Evolutionary conservation across 495 filamentous ascomycete genomes (phyloP).

Genomic region (Lasiosphaeris hirsuta): DNA sequence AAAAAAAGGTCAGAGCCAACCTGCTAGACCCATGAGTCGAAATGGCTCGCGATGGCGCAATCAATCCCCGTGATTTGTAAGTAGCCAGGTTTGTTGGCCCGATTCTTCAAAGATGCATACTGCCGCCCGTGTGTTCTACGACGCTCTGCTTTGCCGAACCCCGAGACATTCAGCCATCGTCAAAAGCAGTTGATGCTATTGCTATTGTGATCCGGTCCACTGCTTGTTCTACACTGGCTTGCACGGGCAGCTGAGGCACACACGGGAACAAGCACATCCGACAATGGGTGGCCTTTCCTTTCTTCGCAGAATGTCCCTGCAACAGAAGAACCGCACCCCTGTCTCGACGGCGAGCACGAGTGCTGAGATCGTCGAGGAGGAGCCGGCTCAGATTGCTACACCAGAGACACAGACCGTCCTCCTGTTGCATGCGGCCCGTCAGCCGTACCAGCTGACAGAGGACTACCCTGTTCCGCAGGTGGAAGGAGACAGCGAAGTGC

Average conservation of each 20-base stretch:
- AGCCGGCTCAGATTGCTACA: neutral
- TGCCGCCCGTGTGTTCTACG: neutral
- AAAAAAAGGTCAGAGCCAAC: too few relatives aligned
- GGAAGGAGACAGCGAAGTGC: slow-evolving; percentile 44
- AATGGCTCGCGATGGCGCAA: slow-evolving; percentile 22
- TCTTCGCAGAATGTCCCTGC: slow-evolving; percentile 22
- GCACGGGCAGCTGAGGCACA: neutral
- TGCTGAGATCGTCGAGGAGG: neutral
- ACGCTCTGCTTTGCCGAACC: too few relatives aligned
- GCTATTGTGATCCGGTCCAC: neutral
- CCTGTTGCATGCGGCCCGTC: slow-evolving; percentile 40
- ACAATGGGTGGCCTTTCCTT: slow-evolving; percentile 17
- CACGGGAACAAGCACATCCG: neutral
- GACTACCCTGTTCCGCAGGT: slow-evolving; percentile 49
- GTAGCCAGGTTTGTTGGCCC: neutral
- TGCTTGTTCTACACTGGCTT: slow-evolving; percentile 3
- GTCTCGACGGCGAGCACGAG: neutral
- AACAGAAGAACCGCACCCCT: slow-evolving; percentile 1
- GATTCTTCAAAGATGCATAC: neutral
- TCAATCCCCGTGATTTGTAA: slow-evolving; percentile 16
- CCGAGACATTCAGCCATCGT: too few relatives aligned
- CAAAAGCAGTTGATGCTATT: too few relatives aligned
- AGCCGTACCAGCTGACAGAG: slow-evolving; percentile 38
- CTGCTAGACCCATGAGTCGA: slow-evolving; percentile 16
- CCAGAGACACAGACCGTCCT: slow-evolving; percentile 41